Base-by-base conservation (phyloP, 2,329 filamentous ascomycete genomes). In the Colletotrichum graminicola region DNA sequence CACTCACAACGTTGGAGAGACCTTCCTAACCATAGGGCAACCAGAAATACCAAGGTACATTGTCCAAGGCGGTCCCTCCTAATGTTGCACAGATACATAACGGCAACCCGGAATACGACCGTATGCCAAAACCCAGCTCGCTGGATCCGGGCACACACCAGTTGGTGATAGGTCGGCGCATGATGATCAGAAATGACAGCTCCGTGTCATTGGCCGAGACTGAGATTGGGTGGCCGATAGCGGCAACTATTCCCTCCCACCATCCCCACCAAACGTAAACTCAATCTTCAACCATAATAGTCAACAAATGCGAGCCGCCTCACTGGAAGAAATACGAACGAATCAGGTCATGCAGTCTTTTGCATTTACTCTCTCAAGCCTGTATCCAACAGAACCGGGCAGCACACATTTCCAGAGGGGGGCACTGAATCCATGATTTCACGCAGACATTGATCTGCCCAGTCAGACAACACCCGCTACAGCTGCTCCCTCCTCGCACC, bases 401-500 rank as follows among this genome's bases (percentile, higher is more conserved):
- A 11, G 32, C 21, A 12, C 21, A 16, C 11, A 8, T 32, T n/a
- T 23, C 11, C 52, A 39, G 2, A 16, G 21, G 36, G 7, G 21
- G 32, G 11, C 21, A 16, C 21, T 5, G 21, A 11, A 4, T 39
- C 14, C 14, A 18, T 26, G 32, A 11, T 10, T 26, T n/a, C 5
- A 7, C 5, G 52, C 52, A 26, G n/a, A n/a, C 5, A 57, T 16
- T 23, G 34, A 56, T 23, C n/a, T 39, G 34, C 39, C 34, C 34
- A 4, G 12, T 39, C 54, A 41, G 6, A 39, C 32, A 7, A 4
- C 8, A n/a, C 10, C 21, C 52, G 23, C 18, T 10, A 12, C 32
- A 41, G 11, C 45, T 29, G 29, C 2, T 5, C n/a, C n/a, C 36
- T 45, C n/a, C 57, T n/a, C 23, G 16, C 68, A 71, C 57, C 64